Evolutionary conservation across 139 green algal species (phyloP), one percentile per base, ranked within the genome.

Genomic region (Chlamydomonas incerta): DNA sequence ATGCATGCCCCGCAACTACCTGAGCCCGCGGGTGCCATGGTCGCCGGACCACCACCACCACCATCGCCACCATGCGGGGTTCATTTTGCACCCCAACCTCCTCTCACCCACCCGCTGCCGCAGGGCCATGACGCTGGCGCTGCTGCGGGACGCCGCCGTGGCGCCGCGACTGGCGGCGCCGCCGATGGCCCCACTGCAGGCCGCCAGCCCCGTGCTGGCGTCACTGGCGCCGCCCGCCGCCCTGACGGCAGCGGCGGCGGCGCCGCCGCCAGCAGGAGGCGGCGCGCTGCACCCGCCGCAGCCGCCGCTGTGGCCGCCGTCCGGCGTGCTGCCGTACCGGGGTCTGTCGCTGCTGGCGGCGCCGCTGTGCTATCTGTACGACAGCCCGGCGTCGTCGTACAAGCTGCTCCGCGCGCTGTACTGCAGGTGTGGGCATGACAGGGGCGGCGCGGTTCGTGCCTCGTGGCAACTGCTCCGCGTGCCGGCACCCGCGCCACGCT

Each of bases 351-450:
- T 85, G 68, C 88, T 93, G 28, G 87, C 87, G 6, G 93, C 89
- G 18, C 93, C 93, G 4, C 84, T 96, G 72, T 94, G 88, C 71
- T 95, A 93, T 83, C 63, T 95, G 82, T 95, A 91, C 65, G 50
- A 80, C 10, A 76, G 90, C 5, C 87, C 92, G 21, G 88, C 87
- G 24, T 72, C 81, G 20, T 75, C 90, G 72, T 95, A 93, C 87
- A 63, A 72, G 46, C 66, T 93, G 72, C 89, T 91, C 52, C 57
- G 77, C 8, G 84, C 93, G 1, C 75, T 96, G 90, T 96, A 95
- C 87, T 90, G 87, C 82, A 85, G 90, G 87, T 93, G 41, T 26
- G 33, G 10, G 26, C 67, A 8, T 11, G 14, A 72, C 67, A n/a
- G n/a, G n/a, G n/a, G n/a, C n/a, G n/a, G n/a, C n/a, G n/a, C n/a